Evolutionary conservation across 192 early-diverging fungal species (phyloP), one percentile per base, ranked within the genome.

Genomic region (Dimargaris verticillata): DNA sequence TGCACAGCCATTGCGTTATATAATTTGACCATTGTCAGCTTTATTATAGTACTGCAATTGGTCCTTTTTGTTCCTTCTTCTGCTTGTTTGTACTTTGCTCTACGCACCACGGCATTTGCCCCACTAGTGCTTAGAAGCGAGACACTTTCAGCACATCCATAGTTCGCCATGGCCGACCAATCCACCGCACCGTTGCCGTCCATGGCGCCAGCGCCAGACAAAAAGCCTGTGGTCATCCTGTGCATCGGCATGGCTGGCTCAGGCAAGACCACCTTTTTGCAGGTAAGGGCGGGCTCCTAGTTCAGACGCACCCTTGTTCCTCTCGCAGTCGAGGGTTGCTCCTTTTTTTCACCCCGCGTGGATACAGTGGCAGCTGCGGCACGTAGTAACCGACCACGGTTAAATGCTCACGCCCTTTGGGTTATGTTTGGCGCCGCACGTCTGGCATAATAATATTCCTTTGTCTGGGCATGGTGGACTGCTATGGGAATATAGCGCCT

Each of bases 221-320:
- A 82, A 51, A 65, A 78, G 51, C 87, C 87, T 29, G 80, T 80
- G 38, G 78, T 80, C 63, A 79, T 94, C 57, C 80, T 94, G 24
- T 82, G 80, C 65, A 91, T 94, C 44, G 91, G 93, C n/a, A 96
- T 96, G 93, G 93, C 93, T 6, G 93, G 93, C 20, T 88, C 86
- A 6, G 93, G 93, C 50, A 97, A 97, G 68, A 94, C 91, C 5
- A 92, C 93, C 28, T 88, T 97, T 71, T 86, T 97, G 86, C 93
- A 96, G 83, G 87, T 88, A 70, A 28, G 45, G 45, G 5, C 24
- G 14, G 22, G 20, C 47, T 20, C 47, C 47, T 48, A 12, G 47
- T 22, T 11, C 20, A 22, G 47, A 9, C 44, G 10, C 17, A 45
- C 44, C 44, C 17, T 45, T 12, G 17, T n/a, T n/a, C n/a, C n/a